Percentiles rank a stretch among this genome's conserved stretches.
Conservation (phyloP, 1,284 basidiomycete species). For the Melanopsichium pennsylvanicum region DNA sequence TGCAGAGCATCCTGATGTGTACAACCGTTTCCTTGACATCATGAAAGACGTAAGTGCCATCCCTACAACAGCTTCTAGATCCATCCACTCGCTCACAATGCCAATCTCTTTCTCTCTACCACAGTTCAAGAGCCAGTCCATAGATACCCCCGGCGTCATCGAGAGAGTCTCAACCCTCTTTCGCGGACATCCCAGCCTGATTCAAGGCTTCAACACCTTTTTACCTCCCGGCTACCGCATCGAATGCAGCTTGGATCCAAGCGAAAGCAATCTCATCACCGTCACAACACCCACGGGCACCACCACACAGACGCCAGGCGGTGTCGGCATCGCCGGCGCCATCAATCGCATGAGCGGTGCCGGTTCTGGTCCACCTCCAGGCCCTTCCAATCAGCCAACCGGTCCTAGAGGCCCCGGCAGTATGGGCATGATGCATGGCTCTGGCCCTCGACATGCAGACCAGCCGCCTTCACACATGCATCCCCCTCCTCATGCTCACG, state of each 20-base stretch:
- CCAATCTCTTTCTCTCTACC: neutral
- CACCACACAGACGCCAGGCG: slow-evolving; percentile 70
- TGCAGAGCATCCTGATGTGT: slow-evolving; percentile 89
- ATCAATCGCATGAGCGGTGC: slow-evolving; percentile 60
- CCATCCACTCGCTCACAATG: too few relatives aligned
- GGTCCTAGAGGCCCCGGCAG: slow-evolving; percentile 31
- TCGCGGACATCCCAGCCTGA: slow-evolving; percentile 88
- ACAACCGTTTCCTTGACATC: slow-evolving; percentile 96
- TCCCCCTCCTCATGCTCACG: slow-evolving; percentile 32
- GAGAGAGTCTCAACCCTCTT: slow-evolving; percentile 94
- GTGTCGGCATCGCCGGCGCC: slow-evolving; percentile 59
- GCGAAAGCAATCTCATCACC: slow-evolving; percentile 81
- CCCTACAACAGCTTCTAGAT: neutral
- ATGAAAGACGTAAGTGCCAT: slow-evolving; percentile 80
- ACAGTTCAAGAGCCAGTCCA: slow-evolving; percentile 68
- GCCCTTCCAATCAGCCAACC: slow-evolving; percentile 20
- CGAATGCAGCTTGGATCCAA: slow-evolving; percentile 75
- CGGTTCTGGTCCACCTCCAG: slow-evolving; percentile 19
- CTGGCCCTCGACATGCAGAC: slow-evolving; percentile 37
- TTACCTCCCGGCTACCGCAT: slow-evolving; percentile 95
- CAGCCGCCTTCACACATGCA: slow-evolving; percentile 41
- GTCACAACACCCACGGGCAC: slow-evolving; percentile 93
- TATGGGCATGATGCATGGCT: slow-evolving; percentile 40
- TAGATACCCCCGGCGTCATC: slow-evolving; percentile 98
- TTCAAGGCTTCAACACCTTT: slow-evolving; percentile 99